phyloP scores from a whole-genome alignment of 371 early-diverging fungal species.

The Apophysomyces ossiformis region DNA sequence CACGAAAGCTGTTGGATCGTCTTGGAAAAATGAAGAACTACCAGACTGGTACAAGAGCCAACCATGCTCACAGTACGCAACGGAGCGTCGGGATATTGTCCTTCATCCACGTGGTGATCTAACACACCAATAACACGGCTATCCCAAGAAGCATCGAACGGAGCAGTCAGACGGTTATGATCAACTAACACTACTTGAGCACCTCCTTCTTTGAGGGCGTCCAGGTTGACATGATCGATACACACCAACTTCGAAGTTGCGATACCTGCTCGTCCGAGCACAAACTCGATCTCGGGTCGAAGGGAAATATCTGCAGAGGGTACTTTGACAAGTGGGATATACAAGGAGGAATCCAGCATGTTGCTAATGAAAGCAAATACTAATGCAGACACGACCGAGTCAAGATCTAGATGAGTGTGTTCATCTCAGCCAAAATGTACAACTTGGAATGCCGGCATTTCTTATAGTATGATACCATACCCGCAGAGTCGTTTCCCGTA shows the following conservation, averaged over 20 bases:
- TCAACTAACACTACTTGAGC: slow-evolving; percentile 56
- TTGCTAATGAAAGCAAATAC: slow-evolving; percentile 55
- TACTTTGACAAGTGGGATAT: slow-evolving; percentile 66
- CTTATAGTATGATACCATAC: slow-evolving; percentile 29
- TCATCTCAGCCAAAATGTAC: neutral
- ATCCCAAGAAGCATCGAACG: slow-evolving; percentile 32
- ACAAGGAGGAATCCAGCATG: slow-evolving; percentile 19
- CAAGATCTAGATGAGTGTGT: slow-evolving; percentile 57
- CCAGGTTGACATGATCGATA: slow-evolving; percentile 30
- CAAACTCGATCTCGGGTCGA: slow-evolving; percentile 66
- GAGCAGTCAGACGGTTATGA: slow-evolving; percentile 62
- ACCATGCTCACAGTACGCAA: slow-evolving; percentile 58
- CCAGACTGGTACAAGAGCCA: slow-evolving; percentile 70
- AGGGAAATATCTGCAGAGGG: slow-evolving; percentile 63
- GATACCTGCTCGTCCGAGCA: slow-evolving; percentile 37
- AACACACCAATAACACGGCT: slow-evolving; percentile 60
- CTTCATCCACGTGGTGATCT: slow-evolving; percentile 80
- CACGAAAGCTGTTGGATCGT: slow-evolving; percentile 2
- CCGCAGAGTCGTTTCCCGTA: slow-evolving; percentile 77
- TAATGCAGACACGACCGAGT: slow-evolving; percentile 68
- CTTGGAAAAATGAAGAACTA: slow-evolving; percentile 42
- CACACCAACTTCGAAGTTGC: slow-evolving; percentile 31
- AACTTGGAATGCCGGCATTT: neutral
- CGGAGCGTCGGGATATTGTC: slow-evolving; percentile 35
- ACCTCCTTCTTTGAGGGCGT: slow-evolving; percentile 22